Base-by-base conservation (phyloP, 768 basidiomycete genomes). In the Lactarius quietus region DNA sequence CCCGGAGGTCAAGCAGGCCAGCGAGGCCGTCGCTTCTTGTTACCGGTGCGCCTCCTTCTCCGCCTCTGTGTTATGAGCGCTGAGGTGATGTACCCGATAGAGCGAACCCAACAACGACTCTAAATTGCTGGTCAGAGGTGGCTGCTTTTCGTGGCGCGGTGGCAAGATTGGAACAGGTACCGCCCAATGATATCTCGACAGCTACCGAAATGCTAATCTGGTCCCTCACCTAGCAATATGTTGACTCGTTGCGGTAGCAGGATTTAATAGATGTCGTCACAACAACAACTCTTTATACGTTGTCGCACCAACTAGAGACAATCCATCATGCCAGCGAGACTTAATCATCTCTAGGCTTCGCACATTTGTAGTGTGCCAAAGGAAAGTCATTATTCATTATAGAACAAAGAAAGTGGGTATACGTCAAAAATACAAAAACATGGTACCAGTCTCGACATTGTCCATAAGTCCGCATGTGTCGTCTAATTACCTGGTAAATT, bases 91-190 rank as follows among this genome's bases (percentile, higher is more conserved):
- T 12, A 26, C 26, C 20, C 12, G 26, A 9, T 41, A 79, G 79
- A 66, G 70, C 70, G 26, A 76, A 93, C 71, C 72, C 78, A 5
- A 74, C 76, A 1, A 83, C 80, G 1, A 79, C 91, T 26, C 75
- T 94, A 41, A 83, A 92, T 67, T 94, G 92, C 74, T 90, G 86
- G 86, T 80, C 78, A 63, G 84, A 92, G 71, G 91, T 92, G 3
- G 75, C 76, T 28, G 80, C 78, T 20, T 94, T 94, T 78, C 92
- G 87, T 70, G 75, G 78, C 26, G 83, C 88, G 3, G 89, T 93
- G 20, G 80, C 83, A 23, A 77, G 81, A 59, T 76, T 90, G 70
- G 91, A 93, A 74, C 82, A 88, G 78, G 92, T 89, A 69, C 64
- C 71, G 18, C 15, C 48, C 18, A 39, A 6, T 8, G 10, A 65